Evolutionary conservation across 1,284 basidiomycete genomes (phyloP), one percentile per base, ranked within the genome.

Genomic region (Ustilago xerochloae): DNA sequence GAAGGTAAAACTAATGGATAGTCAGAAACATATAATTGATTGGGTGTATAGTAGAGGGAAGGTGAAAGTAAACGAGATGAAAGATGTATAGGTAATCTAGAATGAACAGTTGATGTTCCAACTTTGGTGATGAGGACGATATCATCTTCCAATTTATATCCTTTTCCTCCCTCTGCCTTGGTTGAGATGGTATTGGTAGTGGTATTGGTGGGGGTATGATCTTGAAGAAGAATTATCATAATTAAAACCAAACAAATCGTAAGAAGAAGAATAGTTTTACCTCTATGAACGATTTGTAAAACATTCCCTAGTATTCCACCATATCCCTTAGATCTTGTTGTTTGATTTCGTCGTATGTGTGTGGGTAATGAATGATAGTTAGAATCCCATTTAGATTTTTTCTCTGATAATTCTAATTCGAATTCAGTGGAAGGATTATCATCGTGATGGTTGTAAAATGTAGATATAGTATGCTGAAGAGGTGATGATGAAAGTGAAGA

Each of bases 41-140:
- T 66, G 16, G 72, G 66, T 0, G 18, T 48, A 63, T 69, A 65
- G 2, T 51, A 9, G 24, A 46, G 20, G 0, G 48, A 55, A 15
- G 39, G 15, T 13, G 56, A 35, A 48, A 53, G 49, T 39, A 12
- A n/a, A n/a, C 7, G 13, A n/a, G 51, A 47, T 43, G 52, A 47
- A 6, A 75, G 56, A 30, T 75, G 72, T 35, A 57, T 56, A 20
- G 60, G 54, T 4, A 75, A 59, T 4, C 72, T 58, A 10, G 58
- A 43, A 63, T 66, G 66, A 1, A 64, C 48, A 9, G 72, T 75
- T 9, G 66, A 55, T 1, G 63, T 49, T 38, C 72, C 72, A 28
- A 63, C 59, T 48, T 75, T 75, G 47, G 71, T 74, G 58, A 74
- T 74, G 24, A 74, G 55, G 4, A 69, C 62, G 0, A 74, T 54